Evolutionary conservation across 176 grass and related monocot species (phyloP).

Genomic region (Alloteropsis semialata): DNA sequence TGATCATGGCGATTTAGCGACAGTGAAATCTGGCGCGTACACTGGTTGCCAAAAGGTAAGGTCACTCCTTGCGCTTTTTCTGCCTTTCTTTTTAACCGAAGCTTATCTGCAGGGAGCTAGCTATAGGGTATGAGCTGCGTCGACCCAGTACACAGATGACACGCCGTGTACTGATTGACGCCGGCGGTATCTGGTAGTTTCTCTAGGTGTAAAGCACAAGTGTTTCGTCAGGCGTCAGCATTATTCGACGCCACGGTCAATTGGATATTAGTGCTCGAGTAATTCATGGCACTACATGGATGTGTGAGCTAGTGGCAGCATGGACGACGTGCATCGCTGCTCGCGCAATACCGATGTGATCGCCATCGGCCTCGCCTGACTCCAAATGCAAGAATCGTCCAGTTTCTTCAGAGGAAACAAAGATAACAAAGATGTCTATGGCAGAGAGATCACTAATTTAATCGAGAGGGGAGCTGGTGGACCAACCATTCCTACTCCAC

Average conservation of each 20-base stretch:
- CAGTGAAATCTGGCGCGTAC: background rate
- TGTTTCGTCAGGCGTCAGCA: background rate
- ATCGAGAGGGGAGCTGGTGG: conserved; percentile 13
- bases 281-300: background rate
- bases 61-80: background rate
- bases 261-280: no score
- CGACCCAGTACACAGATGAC: background rate
- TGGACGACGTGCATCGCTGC: no score
- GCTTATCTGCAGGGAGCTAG: background rate
- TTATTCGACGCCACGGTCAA: background rate
- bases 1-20: background rate
- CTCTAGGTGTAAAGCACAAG: background rate
- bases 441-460: no score
- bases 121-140: background rate
- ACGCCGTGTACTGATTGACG: background rate
- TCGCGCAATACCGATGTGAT: no score
- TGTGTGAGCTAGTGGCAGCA: no score
- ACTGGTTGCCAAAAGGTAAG: background rate
- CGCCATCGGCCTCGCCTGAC: no score
- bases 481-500: conserved; percentile 2
- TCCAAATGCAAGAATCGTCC: no score
- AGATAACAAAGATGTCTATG: no score
- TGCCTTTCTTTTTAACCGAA: background rate
- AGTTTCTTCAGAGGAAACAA: no score
- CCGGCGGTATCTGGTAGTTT: background rate